Percentiles rank a stretch among this genome's conserved stretches.
phyloP scores from a whole-genome alignment of 2,329 filamentous ascomycete species.

The Alternaria brassicicola region DNA sequence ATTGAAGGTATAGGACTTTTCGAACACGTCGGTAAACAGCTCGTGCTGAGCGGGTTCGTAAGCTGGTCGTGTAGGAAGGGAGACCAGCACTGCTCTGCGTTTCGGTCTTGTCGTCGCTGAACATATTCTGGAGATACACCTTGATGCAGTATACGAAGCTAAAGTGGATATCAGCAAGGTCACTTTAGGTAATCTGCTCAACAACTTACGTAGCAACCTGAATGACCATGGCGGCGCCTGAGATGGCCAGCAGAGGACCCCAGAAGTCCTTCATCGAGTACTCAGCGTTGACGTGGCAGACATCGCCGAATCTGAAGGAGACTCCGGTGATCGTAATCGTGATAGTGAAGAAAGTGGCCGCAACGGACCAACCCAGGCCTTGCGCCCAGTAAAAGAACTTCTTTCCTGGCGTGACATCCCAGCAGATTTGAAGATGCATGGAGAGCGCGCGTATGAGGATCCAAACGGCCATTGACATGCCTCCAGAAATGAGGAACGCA shows the following conservation, averaged over 20 bases:
- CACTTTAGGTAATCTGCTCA: neutral
- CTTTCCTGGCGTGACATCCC: conserved; percentile 87
- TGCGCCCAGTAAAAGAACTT: conserved; percentile 90
- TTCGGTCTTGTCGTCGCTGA: conserved; percentile 73
- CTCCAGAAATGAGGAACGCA: conserved; percentile 82
- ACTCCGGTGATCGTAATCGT: conserved; percentile 87
- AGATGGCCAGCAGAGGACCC: conserved; percentile 83
- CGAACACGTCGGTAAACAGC: conserved; percentile 87
- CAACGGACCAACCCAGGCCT: conserved; percentile 81
- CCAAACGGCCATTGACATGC: conserved; percentile 86
- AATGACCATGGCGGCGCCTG: conserved; percentile 75
- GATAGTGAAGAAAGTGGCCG: conserved; percentile 73
- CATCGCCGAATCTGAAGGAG: conserved; percentile 88
- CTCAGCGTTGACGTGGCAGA: conserved; percentile 92
- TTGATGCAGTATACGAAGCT: conserved; percentile 82
- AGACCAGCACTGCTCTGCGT: conserved; percentile 67
- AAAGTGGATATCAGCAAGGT: conserved; percentile 16
- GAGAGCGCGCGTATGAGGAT: conserved; percentile 87
- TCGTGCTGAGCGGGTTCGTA: conserved; percentile 79
- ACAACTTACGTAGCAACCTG: conserved; percentile 79
- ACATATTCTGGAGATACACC: conserved; percentile 84
- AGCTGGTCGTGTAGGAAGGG: conserved; percentile 71
- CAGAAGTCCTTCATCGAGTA: conserved; percentile 86
- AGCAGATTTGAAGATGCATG: conserved; percentile 96
- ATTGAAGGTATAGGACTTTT: conserved; percentile 88